phyloP scores from a whole-genome alignment of 352 stramenopile genomes.

The Phytophthora vignae region DNA sequence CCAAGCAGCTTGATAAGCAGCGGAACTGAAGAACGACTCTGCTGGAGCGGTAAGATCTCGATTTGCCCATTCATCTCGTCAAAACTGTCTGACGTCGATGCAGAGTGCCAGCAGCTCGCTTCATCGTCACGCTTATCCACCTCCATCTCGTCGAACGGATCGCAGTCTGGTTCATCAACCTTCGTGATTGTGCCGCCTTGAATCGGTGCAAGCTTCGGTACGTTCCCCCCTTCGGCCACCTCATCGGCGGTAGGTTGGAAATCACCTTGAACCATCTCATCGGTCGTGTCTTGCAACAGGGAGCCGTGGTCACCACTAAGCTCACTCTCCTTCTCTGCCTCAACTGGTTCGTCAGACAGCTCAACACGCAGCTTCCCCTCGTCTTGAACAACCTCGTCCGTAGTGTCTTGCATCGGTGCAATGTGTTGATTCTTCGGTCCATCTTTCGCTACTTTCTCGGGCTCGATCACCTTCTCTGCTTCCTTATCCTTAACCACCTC shows the following conservation, averaged over 20 bases:
- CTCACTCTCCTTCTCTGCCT: background rate
- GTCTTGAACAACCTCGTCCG: background rate
- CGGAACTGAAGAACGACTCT: background rate
- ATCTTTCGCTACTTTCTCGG: background rate
- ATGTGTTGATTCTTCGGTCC: background rate
- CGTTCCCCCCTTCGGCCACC: background rate
- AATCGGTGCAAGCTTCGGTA: background rate
- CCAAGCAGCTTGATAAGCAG: conserved; percentile 8
- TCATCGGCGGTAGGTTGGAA: background rate
- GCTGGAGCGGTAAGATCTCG: background rate
- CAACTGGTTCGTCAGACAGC: no score
- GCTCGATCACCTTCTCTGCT: no score
- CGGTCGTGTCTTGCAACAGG: background rate
- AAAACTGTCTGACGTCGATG: no score
- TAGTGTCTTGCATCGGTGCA: background rate
- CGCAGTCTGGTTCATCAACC: background rate
- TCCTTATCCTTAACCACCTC: background rate
- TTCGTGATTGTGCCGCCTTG: no score
- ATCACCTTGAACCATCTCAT: background rate
- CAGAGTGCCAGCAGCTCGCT: background rate
- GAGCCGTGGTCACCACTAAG: no score
- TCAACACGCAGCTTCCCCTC: no score
- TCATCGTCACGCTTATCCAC: background rate
- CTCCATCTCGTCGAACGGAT: background rate
- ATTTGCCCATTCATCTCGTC: background rate